Conservation (phyloP, 306 rosid species). For the Hylodesmum podocarpum region DNA sequence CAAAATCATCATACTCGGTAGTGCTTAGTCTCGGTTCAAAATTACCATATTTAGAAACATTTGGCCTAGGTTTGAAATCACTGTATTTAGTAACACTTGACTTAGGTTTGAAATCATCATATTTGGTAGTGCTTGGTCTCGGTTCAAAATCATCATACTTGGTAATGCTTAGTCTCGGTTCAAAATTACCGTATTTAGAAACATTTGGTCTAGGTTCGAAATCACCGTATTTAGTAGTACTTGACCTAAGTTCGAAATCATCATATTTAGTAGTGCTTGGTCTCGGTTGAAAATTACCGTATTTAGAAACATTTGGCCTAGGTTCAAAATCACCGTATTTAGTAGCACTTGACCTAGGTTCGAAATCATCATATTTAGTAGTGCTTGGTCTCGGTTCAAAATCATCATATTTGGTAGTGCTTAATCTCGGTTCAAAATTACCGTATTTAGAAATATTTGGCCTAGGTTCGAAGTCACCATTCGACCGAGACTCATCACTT, state of each 20-base stretch:
- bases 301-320: background rate
- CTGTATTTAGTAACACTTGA: background rate
- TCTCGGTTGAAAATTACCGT: background rate
- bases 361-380: background rate
- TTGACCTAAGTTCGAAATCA: background rate
- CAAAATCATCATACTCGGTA: no score
- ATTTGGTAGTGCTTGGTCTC: background rate
- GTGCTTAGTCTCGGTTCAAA: no score
- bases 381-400: slow-evolving; percentile 25
- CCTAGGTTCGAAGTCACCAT: no score
- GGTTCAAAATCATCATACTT: background rate
- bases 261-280: background rate
- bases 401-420: background rate
- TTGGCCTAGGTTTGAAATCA: no score
- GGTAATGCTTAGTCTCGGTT: background rate
- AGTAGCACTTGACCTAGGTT: background rate
- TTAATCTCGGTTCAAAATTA: slow-evolving; percentile 8
- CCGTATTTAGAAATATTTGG: background rate
- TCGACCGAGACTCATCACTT: background rate
- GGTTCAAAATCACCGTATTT: background rate
- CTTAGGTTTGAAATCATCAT: background rate
- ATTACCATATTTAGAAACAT: no score
- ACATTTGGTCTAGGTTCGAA: background rate
- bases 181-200: background rate
- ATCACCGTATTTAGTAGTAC: background rate